Percentiles rank a stretch among this genome's conserved stretches.
Evolutionary conservation across 2,329 filamentous ascomycete species (phyloP).

Genomic region (Juglanconis juglandina): DNA sequence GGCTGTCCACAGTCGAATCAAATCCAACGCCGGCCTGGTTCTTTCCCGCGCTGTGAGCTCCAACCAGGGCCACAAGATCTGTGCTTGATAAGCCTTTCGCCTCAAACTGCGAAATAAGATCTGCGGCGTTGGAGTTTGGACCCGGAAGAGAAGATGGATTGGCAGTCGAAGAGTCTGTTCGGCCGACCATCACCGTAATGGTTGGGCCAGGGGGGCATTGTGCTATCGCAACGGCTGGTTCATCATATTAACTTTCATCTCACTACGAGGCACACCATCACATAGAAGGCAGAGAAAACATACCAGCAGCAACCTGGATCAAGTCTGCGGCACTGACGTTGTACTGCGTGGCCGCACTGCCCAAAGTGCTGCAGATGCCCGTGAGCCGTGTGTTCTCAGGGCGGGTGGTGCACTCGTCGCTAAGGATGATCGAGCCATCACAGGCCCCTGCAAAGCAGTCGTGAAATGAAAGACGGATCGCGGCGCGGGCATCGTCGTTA

Average conservation of each 20-base stretch:
- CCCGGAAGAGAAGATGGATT: constrained; percentile 23
- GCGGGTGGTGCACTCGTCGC: constrained; percentile 26
- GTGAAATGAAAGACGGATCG: constrained; percentile 27
- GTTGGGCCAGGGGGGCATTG: constrained; percentile 23
- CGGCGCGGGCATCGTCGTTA: constrained; percentile 26
- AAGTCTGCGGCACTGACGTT: constrained; percentile 26
- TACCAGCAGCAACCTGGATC: constrained; percentile 29
- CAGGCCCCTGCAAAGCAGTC: constrained; percentile 29
- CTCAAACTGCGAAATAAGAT: constrained; percentile 21
- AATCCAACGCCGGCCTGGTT: constrained; percentile 22
- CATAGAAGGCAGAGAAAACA: constrained; percentile 6
- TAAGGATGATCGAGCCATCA: constrained; percentile 28
- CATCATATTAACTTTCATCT: neutral
- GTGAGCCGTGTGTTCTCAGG: constrained; percentile 25
- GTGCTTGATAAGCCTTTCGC: constrained; percentile 24
- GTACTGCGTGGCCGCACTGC: constrained; percentile 22
- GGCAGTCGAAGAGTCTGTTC: constrained; percentile 23
- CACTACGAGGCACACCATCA: no score
- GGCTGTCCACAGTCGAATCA: constrained; percentile 21
- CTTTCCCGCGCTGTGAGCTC: constrained; percentile 25
- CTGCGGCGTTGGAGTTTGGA: constrained; percentile 19
- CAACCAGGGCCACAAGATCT: constrained; percentile 26
- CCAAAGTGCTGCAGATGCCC: constrained; percentile 23
- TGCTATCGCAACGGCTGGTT: constrained; percentile 22
- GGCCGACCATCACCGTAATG: constrained; percentile 24